These are phyloP conservation scores for Cryptosporidium felis DNA, from an alignment of 169 alveolate genomes.

Conservation along the genomic window DNA sequence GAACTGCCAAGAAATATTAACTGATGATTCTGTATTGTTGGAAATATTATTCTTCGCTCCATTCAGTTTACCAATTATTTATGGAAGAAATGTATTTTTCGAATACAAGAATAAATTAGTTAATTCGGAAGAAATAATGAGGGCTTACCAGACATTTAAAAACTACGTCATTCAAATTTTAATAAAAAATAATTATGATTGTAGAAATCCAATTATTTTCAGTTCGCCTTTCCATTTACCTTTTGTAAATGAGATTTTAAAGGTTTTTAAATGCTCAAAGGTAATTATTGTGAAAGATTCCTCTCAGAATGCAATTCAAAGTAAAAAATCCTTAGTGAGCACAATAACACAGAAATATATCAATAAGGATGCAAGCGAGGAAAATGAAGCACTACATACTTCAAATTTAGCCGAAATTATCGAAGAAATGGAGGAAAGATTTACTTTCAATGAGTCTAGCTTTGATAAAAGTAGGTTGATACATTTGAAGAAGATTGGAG, in stretches of 20 bases:
- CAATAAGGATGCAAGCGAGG: neutral
- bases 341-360: neutral
- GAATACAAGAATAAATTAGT: neutral
- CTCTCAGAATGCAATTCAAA: neutral
- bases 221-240: conserved; percentile 47
- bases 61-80: neutral
- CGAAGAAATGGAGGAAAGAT: conserved; percentile 36
- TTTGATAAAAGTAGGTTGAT: conserved; percentile 19
- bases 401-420: neutral
- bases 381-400: neutral
- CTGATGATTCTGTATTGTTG: conserved; percentile 11
- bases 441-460: conserved; percentile 27
- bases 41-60: conserved; percentile 39
- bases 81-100: neutral
- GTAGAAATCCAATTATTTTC: conserved; percentile 3
- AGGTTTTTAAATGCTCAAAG: conserved; percentile 4
- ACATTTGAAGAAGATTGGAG: neutral
- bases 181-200: neutral
- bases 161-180: neutral
- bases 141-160: neutral
- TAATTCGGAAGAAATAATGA: neutral
- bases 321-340: neutral
- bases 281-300: neutral
- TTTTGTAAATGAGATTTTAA: conserved; percentile 18
- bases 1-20: neutral